A percentile compares a stretch with the other conserved stretches of the same genome.
Evolutionary conservation across 2,329 filamentous ascomycete genomes (phyloP).

Genomic region (Ceratocystis colombiana): DNA sequence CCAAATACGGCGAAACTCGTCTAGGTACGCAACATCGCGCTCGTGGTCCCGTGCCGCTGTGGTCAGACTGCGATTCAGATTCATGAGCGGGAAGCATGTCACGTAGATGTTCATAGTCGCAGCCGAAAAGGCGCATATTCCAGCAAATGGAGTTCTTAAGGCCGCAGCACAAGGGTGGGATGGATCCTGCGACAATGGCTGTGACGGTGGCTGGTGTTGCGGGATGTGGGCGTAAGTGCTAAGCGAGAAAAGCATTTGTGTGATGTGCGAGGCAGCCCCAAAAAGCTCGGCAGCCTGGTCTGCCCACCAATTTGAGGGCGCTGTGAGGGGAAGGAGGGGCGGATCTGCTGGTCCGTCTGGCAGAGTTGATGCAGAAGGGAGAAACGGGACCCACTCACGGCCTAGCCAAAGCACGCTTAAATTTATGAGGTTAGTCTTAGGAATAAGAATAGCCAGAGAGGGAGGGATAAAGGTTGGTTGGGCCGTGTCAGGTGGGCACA

Average conservation of each 20-base stretch:
- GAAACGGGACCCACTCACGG: conserved; percentile 38
- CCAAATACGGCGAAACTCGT: conserved; percentile 14
- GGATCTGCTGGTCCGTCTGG: conserved; percentile 36
- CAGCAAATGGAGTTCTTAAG: conserved; percentile 37
- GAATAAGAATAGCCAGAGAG: neutral
- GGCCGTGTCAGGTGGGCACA: neutral
- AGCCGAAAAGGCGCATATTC: conserved; percentile 40
- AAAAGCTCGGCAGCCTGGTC: conserved; percentile 34
- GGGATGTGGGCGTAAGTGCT: conserved; percentile 27
- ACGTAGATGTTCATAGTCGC: conserved; percentile 38
- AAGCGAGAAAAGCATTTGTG: conserved; percentile 14
- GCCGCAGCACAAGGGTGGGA: neutral
- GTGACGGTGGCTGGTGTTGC: neutral
- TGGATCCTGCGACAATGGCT: neutral
- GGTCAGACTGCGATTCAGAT: conserved; percentile 29
- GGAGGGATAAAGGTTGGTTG: too few species aligned
- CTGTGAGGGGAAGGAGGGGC: conserved; percentile 34
- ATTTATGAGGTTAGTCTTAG: neutral
- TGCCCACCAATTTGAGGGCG: conserved; percentile 36
- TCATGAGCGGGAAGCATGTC: conserved; percentile 36
- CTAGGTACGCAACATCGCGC: conserved; percentile 8
- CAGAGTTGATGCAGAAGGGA: conserved; percentile 33
- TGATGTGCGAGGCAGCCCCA: conserved; percentile 26
- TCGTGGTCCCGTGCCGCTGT: neutral
- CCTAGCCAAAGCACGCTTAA: conserved; percentile 36